These are phyloP conservation scores for Spatholobus suberectus DNA, from an alignment of 306 rosid species.

Conservation along the genomic window DNA sequence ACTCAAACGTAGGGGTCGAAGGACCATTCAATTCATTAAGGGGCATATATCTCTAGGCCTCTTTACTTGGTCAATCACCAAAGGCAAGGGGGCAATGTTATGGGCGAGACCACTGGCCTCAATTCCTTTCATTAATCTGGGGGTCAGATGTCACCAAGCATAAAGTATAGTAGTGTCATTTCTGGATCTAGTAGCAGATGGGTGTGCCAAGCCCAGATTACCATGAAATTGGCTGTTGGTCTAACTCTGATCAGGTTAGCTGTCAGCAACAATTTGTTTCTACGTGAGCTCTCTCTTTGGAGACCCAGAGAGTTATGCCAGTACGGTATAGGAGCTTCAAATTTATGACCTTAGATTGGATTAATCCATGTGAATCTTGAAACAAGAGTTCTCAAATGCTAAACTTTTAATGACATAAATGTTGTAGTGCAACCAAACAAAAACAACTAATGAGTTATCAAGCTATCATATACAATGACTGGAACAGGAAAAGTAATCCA, in stretches of 20 bases:
- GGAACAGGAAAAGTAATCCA: background rate
- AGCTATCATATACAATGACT: background rate
- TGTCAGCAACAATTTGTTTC: background rate
- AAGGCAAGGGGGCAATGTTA: background rate
- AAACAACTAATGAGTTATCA: conserved; percentile 14
- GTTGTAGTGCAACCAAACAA: conserved; percentile 4
- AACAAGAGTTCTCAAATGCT: background rate
- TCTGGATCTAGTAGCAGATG: background rate
- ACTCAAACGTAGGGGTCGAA: background rate
- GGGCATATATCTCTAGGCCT: conserved; percentile 17
- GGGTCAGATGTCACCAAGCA: background rate
- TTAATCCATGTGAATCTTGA: conserved; percentile 3
- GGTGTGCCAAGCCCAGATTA: background rate
- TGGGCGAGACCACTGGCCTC: background rate
- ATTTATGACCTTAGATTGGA: background rate
- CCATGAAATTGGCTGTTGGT: background rate
- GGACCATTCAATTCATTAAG: background rate
- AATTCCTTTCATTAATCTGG: background rate
- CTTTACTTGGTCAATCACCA: background rate
- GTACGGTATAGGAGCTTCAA: background rate
- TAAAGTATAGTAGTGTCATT: background rate
- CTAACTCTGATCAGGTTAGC: background rate
- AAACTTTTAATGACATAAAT: background rate
- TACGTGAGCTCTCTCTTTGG: background rate
- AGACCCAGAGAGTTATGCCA: background rate